Percentiles rank a stretch among this genome's conserved stretches.
Conservation (phyloP, 306 rosid genomes). For the Heteromeles arbutifolia region DNA sequence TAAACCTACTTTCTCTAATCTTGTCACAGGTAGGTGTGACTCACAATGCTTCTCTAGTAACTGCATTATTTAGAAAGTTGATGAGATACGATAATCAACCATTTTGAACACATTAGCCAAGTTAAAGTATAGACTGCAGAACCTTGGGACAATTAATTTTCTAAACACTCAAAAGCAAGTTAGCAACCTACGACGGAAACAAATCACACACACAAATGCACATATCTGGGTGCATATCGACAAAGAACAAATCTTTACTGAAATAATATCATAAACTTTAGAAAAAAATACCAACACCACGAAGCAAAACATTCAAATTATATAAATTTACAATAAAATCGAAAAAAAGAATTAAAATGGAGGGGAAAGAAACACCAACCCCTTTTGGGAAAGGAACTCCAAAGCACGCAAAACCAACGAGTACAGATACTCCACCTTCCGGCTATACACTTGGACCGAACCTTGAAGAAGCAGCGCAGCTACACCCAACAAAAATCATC, state of each 20-base stretch:
- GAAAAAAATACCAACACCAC: background rate
- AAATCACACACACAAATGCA: background rate
- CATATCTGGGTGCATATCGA: background rate
- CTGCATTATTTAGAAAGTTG: background rate
- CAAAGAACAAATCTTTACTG: constrained; percentile 12
- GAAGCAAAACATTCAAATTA: background rate
- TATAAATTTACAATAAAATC: background rate
- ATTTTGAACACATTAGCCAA: background rate
- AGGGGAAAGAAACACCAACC: constrained; percentile 41
- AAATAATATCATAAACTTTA: background rate
- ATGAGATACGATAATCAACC: background rate
- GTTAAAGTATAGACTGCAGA: background rate
- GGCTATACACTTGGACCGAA: constrained; percentile 89
- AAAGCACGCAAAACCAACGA: constrained; percentile 81
- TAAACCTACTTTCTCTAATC: background rate
- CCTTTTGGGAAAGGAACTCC: constrained; percentile 86
- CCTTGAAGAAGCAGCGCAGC: constrained; percentile 97
- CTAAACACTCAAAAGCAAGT: background rate
- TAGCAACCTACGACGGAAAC: too few relatives aligned
- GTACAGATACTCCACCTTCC: constrained; percentile 88
- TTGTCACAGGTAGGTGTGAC: background rate
- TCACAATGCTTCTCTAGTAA: background rate
- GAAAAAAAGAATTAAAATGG: background rate
- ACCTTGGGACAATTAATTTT: background rate
- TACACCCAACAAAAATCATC: constrained; percentile 27